Percentiles rank a stretch among this genome's conserved stretches.
Conservation (phyloP, 352 stramenopile genomes). For the Phytophthora sp. region DNA sequence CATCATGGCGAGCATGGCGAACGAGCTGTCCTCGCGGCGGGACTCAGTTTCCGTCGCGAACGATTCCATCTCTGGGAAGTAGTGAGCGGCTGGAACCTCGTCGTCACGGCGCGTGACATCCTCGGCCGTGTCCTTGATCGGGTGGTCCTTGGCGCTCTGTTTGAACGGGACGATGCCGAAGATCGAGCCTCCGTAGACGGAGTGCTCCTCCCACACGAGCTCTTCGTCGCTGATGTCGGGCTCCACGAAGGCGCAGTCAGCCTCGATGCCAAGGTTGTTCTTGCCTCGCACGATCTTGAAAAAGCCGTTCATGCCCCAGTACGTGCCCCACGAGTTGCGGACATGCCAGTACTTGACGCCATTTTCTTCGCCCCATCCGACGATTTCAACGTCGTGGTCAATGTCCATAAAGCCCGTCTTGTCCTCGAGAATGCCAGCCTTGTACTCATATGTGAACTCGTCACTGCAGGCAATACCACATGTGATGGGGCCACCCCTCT, state of each 20-base stretch:
- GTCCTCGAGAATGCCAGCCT: constrained; percentile 91
- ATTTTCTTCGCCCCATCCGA: constrained; percentile 93
- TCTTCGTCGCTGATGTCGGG: constrained; percentile 85
- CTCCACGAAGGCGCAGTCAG: constrained; percentile 88
- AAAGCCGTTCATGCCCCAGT: constrained; percentile 97
- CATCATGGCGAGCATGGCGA: constrained; percentile 38
- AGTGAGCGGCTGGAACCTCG: constrained; percentile 15
- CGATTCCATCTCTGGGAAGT: constrained; percentile 11
- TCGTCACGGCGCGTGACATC: constrained; percentile 69
- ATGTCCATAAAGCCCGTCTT: constrained; percentile 89
- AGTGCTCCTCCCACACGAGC: constrained; percentile 82
- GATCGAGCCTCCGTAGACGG: constrained; percentile 75
- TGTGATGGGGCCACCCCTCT: constrained; percentile 89
- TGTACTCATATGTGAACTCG: constrained; percentile 91
- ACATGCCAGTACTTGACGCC: constrained; percentile 97
- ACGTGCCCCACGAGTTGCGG: constrained; percentile 94
- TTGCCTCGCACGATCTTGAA: constrained; percentile 94
- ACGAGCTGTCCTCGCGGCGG: constrained; percentile 19
- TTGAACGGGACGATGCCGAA: constrained; percentile 82
- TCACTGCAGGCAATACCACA: constrained; percentile 94
- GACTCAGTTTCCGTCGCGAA: constrained; percentile 13
- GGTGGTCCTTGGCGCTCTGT: constrained; percentile 75
- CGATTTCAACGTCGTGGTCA: constrained; percentile 83
- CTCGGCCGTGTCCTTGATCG: constrained; percentile 89
- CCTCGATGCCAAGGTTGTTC: constrained; percentile 94